phyloP scores from a whole-genome alignment of 768 basidiomycete species.

The Butyriboletus loyo region DNA sequence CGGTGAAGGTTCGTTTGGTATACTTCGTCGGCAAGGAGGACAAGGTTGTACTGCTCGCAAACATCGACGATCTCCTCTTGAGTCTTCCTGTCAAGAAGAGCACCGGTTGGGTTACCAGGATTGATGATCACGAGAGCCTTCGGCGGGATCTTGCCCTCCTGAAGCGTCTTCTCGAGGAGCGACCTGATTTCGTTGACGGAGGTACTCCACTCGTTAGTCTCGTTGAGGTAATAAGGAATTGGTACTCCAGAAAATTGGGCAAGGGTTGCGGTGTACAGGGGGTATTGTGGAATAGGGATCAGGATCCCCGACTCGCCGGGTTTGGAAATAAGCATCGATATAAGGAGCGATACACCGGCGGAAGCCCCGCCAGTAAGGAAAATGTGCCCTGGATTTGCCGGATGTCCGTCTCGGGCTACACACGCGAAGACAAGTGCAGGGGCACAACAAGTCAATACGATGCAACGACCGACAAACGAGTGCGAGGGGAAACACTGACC shows the following conservation, averaged over 20 bases:
- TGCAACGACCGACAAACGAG: background rate
- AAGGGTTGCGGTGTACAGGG: conserved; percentile 93
- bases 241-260: conserved; percentile 79
- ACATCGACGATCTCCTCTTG: conserved; percentile 76
- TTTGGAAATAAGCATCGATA: conserved; percentile 72
- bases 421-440: background rate
- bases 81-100: conserved; percentile 67
- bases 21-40: conserved; percentile 97
- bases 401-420: conserved; percentile 85
- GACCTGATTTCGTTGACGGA: conserved; percentile 62
- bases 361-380: conserved; percentile 96
- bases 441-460: conserved; percentile 3
- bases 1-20: conserved; percentile 93
- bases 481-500: conserved; percentile 42
- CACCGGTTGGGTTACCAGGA: conserved; percentile 96
- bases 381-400: conserved; percentile 78
- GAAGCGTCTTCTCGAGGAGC: conserved; percentile 62
- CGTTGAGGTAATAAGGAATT: conserved; percentile 88
- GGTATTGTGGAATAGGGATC: conserved; percentile 98
- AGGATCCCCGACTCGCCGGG: conserved; percentile 68
- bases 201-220: conserved; percentile 79
- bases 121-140: conserved; percentile 97
- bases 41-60: conserved; percentile 80
- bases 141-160: conserved; percentile 53
- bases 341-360: conserved; percentile 84